Evolutionary conservation across 148 eudicot genomes (phyloP).

Genomic region (Amaranthus palmeri): DNA sequence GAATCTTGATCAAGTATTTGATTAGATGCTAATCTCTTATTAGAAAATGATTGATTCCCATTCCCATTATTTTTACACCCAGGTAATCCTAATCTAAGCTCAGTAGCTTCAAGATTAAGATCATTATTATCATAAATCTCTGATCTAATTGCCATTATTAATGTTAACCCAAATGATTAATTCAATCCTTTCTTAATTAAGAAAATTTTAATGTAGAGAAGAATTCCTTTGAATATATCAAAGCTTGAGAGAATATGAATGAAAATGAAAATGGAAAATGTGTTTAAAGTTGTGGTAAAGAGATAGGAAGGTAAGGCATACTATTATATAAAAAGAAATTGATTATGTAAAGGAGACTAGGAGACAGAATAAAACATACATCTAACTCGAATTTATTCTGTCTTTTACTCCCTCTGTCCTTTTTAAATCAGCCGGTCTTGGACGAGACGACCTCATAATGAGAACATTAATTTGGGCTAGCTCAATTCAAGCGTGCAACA

Average conservation of each 20-base stretch:
- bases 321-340: constrained; percentile 20
- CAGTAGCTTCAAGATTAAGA: constrained; percentile 54
- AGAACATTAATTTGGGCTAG: too few species aligned
- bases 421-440: too few species aligned
- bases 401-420: constrained; percentile 4
- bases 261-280: too few species aligned
- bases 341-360: constrained; percentile 10
- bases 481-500: too few species aligned
- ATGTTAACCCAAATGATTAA: background rate
- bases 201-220: background rate
- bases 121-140: constrained; percentile 22
- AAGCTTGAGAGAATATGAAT: constrained; percentile 7
- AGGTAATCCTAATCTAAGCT: constrained; percentile 61
- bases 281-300: constrained; percentile 23
- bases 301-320: constrained; percentile 16
- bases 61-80: constrained; percentile 30
- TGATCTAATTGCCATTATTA: constrained; percentile 31
- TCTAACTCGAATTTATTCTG: constrained; percentile 34
- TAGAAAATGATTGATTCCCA: constrained; percentile 17
- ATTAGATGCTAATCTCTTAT: constrained; percentile 38
- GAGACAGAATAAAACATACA: constrained; percentile 42
- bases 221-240: constrained; percentile 18
- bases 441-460: too few species aligned
- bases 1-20: constrained; percentile 26
- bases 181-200: constrained; percentile 14